Conservation (phyloP, 371 early-diverging fungal genomes). For the Mycotypha africana region DNA sequence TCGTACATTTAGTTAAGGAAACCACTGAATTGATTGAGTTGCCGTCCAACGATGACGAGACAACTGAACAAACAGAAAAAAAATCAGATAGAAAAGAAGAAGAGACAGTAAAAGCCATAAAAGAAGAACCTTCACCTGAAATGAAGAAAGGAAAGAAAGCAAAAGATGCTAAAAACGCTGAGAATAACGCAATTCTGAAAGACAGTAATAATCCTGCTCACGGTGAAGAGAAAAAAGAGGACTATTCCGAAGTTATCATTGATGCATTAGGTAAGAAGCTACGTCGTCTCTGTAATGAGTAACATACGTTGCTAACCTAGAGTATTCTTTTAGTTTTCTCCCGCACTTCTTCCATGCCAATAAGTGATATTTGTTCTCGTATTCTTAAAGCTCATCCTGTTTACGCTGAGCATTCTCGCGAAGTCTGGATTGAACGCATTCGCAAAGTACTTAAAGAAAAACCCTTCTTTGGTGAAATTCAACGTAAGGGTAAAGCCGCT, state of each 20-base stretch:
- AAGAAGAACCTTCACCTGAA: constrained; percentile 1
- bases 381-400: constrained; percentile 34
- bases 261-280: constrained; percentile 43
- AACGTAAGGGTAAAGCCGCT: constrained; percentile 60
- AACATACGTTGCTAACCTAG: no score
- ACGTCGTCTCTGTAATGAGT: no score
- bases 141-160: background rate
- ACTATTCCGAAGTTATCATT: constrained; percentile 41
- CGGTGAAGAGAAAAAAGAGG: constrained; percentile 10
- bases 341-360: constrained; percentile 42
- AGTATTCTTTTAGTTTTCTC: no score
- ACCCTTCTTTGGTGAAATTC: constrained; percentile 54
- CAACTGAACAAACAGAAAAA: no score
- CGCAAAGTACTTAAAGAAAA: constrained; percentile 26
- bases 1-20: no score
- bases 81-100: background rate
- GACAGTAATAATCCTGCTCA: background rate
- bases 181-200: background rate
- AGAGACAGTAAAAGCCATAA: constrained; percentile 1
- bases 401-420: constrained; percentile 26
- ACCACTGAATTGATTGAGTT: background rate
- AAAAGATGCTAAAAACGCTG: no score
- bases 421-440: constrained; percentile 35
- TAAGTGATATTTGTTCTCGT: constrained; percentile 45
- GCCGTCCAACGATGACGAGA: no score